Evolutionary conservation across 1,284 basidiomycete species (phyloP), one percentile per base, ranked within the genome.

Genomic region (Fomitopsis palustris): DNA sequence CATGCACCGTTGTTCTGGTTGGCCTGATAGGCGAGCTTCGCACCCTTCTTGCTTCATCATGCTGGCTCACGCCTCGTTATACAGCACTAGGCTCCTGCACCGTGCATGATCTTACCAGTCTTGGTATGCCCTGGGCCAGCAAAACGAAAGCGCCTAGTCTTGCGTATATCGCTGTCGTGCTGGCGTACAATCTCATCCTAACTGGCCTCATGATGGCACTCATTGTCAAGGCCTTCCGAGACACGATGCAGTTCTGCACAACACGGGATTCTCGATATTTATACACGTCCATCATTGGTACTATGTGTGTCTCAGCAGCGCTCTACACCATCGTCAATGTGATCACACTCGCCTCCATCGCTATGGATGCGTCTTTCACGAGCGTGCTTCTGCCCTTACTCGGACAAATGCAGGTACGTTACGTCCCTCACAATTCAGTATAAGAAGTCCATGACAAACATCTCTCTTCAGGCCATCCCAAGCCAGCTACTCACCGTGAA

Each of bases 391-490:
- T 77, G 0, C 75, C 76, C 0, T 59, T 73, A 39, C 64, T 77
- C 4, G 74, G 74, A 1, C 75, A 77, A 59, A 58, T 75, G 25
- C 75, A 76, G 66, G 76, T 75, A 25, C 9, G 43, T 4, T 9
- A 23, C 21, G 14, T 19, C n/a, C n/a, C n/a, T n/a, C n/a, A 19
- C 5, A 10, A n/a, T 45, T 2, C 4, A 17, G 8, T n/a, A 21
- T 3, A 19, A 8, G 9, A 21, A 42, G 19, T 9, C n/a, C 8
- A 42, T 3, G 3, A 21, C 21, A 19, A 42, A 2, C 43, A 7
- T 45, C 4, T 12, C 43, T 17, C n/a, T 23, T 7, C 16, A 45
- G 43, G 43, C 43, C 7, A 7, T 45, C 4, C 43, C 43, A 10
- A 25, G 23, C 9, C 25, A 12, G 21, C 16, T 45, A 14, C 43